A percentile compares a stretch with the other conserved stretches of the same genome.
These are phyloP conservation scores for Oropetium thomaeum DNA, from an alignment of 176 grass and related monocot species.

Conservation along the genomic window DNA sequence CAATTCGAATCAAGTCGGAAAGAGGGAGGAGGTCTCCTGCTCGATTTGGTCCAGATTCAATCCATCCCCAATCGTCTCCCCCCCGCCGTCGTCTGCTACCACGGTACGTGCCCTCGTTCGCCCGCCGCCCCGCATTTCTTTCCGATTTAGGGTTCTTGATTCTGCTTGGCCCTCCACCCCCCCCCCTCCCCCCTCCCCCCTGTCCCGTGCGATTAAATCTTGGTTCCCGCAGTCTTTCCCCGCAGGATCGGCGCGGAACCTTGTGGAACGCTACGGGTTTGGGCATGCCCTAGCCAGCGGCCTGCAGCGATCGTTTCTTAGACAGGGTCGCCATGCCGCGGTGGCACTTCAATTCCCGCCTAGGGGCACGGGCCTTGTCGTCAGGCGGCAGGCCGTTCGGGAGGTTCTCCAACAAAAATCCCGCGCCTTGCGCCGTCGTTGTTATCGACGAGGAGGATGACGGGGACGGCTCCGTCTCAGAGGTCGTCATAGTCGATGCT, in stretches of 20 bases:
- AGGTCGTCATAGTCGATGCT: conserved; percentile 50
- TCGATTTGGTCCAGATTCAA: neutral
- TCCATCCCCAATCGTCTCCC: neutral
- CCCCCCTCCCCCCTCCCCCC: too few relatives aligned
- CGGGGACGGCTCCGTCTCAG: neutral
- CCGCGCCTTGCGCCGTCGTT: conserved; percentile 16
- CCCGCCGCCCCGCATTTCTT: conserved; percentile 3
- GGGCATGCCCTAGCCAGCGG: conserved; percentile 12
- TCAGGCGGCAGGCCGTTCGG: neutral
- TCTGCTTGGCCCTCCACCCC: neutral
- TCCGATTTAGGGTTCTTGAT: conserved; percentile 30
- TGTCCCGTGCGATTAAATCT: neutral
- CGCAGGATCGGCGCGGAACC: conserved; percentile 25
- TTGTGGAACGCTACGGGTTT: neutral
- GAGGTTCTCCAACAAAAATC: conserved; percentile 7
- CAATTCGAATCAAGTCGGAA: neutral
- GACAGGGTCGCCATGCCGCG: conserved; percentile 31
- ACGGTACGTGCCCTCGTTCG: neutral
- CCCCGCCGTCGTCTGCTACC: neutral
- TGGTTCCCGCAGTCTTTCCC: neutral
- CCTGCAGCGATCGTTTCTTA: neutral
- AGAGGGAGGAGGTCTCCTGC: too few relatives aligned
- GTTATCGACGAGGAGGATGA: conserved; percentile 34
- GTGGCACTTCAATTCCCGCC: neutral
- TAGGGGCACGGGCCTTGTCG: neutral